Evolutionary conservation across 2,329 filamentous ascomycete genomes (phyloP).

Genomic region (Fusarium sp.): DNA sequence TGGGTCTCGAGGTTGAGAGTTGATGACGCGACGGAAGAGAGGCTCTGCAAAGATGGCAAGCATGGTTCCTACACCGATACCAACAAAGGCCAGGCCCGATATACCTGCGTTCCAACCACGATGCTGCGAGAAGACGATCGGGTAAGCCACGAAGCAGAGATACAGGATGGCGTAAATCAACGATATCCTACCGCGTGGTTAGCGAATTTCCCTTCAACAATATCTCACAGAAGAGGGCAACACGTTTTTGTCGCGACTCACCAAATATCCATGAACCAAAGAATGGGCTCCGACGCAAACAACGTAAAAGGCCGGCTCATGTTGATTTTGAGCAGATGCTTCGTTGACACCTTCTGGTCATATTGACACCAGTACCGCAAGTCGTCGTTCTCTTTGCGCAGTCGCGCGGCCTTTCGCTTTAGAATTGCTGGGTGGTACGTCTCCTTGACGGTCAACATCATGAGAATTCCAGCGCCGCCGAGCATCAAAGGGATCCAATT

Average conservation of each 20-base stretch:
- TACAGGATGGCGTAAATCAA: slow-evolving; percentile 90
- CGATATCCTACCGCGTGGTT: slow-evolving; percentile 71
- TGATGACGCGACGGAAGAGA: slow-evolving; percentile 82
- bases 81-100: slow-evolving; percentile 84
- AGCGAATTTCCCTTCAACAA: background rate
- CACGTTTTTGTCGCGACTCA: slow-evolving; percentile 53
- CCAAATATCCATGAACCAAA: slow-evolving; percentile 79
- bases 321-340: slow-evolving; percentile 79
- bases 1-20: slow-evolving; percentile 81
- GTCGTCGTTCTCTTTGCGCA: slow-evolving; percentile 79
- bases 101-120: slow-evolving; percentile 84
- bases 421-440: slow-evolving; percentile 83
- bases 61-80: slow-evolving; percentile 75
- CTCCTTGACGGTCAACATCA: slow-evolving; percentile 76
- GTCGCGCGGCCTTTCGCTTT: slow-evolving; percentile 73
- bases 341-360: slow-evolving; percentile 78
- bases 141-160: slow-evolving; percentile 92
- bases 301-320: slow-evolving; percentile 84
- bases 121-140: slow-evolving; percentile 81
- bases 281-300: slow-evolving; percentile 84
- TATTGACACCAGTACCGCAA: slow-evolving; percentile 85
- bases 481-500: slow-evolving; percentile 86
- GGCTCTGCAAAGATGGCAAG: slow-evolving; percentile 77
- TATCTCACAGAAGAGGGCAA: background rate
- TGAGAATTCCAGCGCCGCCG: slow-evolving; percentile 71